A percentile compares a stretch with the other conserved stretches of the same genome.
Evolutionary conservation across 2,329 filamentous ascomycete genomes (phyloP).

Genomic region (Ophiocordyceps camponoti-saundersi): DNA sequence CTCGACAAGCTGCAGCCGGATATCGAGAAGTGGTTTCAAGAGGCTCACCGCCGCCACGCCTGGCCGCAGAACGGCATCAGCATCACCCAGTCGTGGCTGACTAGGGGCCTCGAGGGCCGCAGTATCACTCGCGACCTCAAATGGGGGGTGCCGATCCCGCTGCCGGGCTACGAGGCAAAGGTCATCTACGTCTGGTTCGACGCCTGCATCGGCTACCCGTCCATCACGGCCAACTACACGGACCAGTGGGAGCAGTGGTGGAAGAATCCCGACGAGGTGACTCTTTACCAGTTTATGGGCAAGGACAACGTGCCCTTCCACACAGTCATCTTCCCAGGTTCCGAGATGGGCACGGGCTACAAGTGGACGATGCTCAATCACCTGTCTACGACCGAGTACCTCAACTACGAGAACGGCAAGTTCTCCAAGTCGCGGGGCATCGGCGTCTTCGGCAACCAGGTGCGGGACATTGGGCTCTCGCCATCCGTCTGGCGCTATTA

Average conservation of each 20-base stretch:
- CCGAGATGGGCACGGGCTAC: constrained; percentile 67
- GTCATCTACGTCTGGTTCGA: constrained; percentile 93
- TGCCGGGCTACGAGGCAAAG: constrained; percentile 35
- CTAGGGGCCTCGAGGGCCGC: constrained; percentile 68
- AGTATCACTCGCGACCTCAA: constrained; percentile 86
- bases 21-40: constrained; percentile 62
- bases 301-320: constrained; percentile 53
- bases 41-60: constrained; percentile 53
- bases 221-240: constrained; percentile 83
- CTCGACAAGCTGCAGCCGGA: constrained; percentile 68
- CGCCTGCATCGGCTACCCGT: constrained; percentile 87
- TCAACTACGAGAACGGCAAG: constrained; percentile 79
- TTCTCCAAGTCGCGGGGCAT: constrained; percentile 85
- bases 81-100: constrained; percentile 69
- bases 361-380: constrained; percentile 84
- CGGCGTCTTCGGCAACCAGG: constrained; percentile 83
- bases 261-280: constrained; percentile 74
- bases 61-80: constrained; percentile 62
- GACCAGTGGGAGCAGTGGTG: constrained; percentile 87
- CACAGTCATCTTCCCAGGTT: constrained; percentile 79
- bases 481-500: constrained; percentile 91
- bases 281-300: constrained; percentile 89
- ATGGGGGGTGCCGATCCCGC: constrained; percentile 56
- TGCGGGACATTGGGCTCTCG: constrained; percentile 68
- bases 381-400: constrained; percentile 71